Conservation (phyloP, 805 yeast genomes). For the Starmerella roubikii region DNA sequence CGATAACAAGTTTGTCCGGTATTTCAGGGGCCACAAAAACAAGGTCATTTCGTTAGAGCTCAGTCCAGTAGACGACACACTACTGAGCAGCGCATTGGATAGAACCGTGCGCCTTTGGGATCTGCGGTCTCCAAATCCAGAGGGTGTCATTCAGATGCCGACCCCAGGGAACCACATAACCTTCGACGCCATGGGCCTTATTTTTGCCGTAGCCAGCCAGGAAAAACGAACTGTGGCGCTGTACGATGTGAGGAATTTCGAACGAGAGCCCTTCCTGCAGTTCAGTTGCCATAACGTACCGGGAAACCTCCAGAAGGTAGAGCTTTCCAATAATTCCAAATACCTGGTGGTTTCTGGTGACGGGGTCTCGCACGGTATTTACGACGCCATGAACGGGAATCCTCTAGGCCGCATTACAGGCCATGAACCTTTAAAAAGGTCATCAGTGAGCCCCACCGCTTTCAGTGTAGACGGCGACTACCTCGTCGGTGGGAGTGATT, state of each 20-base stretch:
- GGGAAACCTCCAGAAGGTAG: conserved; percentile 46
- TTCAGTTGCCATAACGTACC: conserved; percentile 29
- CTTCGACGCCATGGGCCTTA: conserved; percentile 72
- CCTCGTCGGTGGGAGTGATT: conserved; percentile 47
- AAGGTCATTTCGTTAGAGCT: conserved; percentile 61
- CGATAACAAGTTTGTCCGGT: conserved; percentile 67
- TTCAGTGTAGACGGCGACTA: conserved; percentile 56
- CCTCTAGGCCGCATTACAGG: conserved; percentile 37
- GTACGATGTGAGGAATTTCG: conserved; percentile 48
- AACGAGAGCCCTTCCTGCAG: conserved; percentile 41
- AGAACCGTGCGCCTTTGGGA: conserved; percentile 84
- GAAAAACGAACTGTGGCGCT: conserved; percentile 36
- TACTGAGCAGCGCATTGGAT: conserved; percentile 60
- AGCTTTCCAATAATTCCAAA: conserved; percentile 69
- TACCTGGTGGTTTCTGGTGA: conserved; percentile 44
- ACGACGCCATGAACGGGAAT: conserved; percentile 59
- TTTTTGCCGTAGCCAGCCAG: conserved; percentile 54
- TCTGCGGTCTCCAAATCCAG: conserved; percentile 48
- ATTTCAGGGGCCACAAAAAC: conserved; percentile 76
- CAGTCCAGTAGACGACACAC: conserved; percentile 51
- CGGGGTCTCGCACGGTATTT: conserved; percentile 42
- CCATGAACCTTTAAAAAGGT: conserved; percentile 31
- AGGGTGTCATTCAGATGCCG: conserved; percentile 45
- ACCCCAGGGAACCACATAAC: conserved; percentile 43
- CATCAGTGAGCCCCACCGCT: conserved; percentile 33